Base-by-base conservation (phyloP, 1,139 yeast genomes). In the Geotrichum bryndzae region DNA sequence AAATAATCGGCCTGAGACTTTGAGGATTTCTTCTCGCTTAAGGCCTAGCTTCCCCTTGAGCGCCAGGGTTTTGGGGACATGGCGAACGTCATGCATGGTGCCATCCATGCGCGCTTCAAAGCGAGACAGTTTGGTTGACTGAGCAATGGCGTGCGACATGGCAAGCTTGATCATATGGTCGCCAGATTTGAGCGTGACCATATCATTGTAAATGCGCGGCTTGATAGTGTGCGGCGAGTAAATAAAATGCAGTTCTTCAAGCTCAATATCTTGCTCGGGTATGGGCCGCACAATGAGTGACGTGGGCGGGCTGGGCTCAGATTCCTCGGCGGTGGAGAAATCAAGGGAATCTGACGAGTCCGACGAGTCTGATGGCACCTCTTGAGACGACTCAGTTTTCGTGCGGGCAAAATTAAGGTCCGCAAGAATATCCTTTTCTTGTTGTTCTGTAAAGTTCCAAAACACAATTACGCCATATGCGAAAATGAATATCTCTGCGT, bases 131-230 rank as follows among this genome's bases (percentile, higher is more conserved):
- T 92, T 94, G 0, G 98, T 91, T 68, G 96, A 92, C 74, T 94
- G 99, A 0, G 98, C 97, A 66, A 94, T 90, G 1, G 99, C 97
- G 75, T 94, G 97, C 1, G 97, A 90, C 84, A 94, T 84, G 10
- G 98, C 90, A 62, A 94, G 78, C 72, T 95, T 92, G 69, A 91
- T 90, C 72, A 94, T 81, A 75, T 92, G 98, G 72, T 92, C 97
- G 3, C 96, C 96, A 1, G 94, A 86, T 59, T 96, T 80, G 56
- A 94, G 76, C 0, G 98, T 91, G 66, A 94, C 88, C 88, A 94
- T 89, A 75, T 94, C 99, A 73, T 94, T 94, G 74, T 87, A 92
- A 52, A 94, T 91, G 63, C 97, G 79, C 1, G 99, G 98, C 57
- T 96, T 81, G 62, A 86, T 87, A 5, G 90, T 84, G 60, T 85